Base-by-base conservation (phyloP, 805 yeast species). In the Yarrowia osloensis region DNA sequence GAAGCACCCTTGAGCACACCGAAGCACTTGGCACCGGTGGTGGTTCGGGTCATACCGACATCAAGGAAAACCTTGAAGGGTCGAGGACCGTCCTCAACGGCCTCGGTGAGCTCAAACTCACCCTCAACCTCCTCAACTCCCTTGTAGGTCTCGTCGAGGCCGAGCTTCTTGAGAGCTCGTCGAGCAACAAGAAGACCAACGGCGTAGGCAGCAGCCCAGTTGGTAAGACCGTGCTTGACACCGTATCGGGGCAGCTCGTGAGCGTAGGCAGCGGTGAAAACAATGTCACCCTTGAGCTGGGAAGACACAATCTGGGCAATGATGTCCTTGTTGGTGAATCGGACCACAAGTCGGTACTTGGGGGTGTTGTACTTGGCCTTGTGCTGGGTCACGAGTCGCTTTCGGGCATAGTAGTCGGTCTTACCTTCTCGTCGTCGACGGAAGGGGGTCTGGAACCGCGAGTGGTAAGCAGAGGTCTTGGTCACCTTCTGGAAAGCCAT, bases 1-100 rank as follows among this genome's bases (percentile, higher is more conserved):
- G 98, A 94, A 79, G 99, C 99, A 90, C 99, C 99, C 89, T 95
- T 95, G 80, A 95, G 86, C 80, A 95, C 98, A 91, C 98, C 99
- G 79, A 95, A 95, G 82, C 95, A 87, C 85, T 97, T 91, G 81
- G 98, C 98, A 91, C 99, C 99, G 79, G 98, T 93, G 85, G 99
- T 95, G 85, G 99, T 92, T 89, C 99, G 93, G 85, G 92, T 96
- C 82, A 95, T 86, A 91, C 99, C 99, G 79, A 95, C 93, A 82
- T 95, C 99, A 80, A 95, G 88, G 91, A 87, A 95, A 76, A 93
- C 98, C 89, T 95, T 95, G 97, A 95, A 95, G 81, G 99, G 99
- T 83, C 98, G 89, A 85, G 98, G 99, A 76, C 87, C 98, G 75
- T 91, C 99, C 87, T 95, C 99, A 76, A 92, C 98, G 75, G 98